Percentiles rank a stretch among this genome's conserved stretches.
phyloP scores from a whole-genome alignment of 1,139 yeast genomes.

The Yamadazyma epiphylla region DNA sequence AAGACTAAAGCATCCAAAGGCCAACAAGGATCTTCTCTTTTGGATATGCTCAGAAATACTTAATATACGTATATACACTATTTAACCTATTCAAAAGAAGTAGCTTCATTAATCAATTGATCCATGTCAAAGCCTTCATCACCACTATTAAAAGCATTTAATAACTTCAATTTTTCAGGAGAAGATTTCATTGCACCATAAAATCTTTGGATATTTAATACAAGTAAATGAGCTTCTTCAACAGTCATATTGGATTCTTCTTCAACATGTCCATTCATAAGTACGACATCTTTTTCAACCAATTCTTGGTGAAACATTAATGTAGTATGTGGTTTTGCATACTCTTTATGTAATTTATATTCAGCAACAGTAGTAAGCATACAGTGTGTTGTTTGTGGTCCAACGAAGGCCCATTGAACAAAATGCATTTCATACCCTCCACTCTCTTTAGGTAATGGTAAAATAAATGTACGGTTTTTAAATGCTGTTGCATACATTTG shows the following conservation, averaged over 20 bases:
- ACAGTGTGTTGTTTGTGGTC: slow-evolving; percentile 81
- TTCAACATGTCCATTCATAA: slow-evolving; percentile 88
- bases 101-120: slow-evolving; percentile 63
- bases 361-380: slow-evolving; percentile 91
- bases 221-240: slow-evolving; percentile 74
- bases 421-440: slow-evolving; percentile 81
- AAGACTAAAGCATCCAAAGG: not conserved
- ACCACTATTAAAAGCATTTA: slow-evolving; percentile 70
- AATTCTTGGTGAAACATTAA: slow-evolving; percentile 83
- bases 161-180: slow-evolving; percentile 50
- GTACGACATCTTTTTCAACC: slow-evolving; percentile 57
- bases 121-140: slow-evolving; percentile 62
- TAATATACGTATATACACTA: no score
- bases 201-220: slow-evolving; percentile 82
- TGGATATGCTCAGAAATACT: not conserved
- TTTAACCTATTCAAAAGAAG: slow-evolving; percentile 52
- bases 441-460: slow-evolving; percentile 60
- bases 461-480: slow-evolving; percentile 68
- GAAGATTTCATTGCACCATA: slow-evolving; percentile 64
- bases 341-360: slow-evolving; percentile 85
- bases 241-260: slow-evolving; percentile 59
- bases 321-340: slow-evolving; percentile 93
- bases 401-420: slow-evolving; percentile 91
- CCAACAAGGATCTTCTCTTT: not conserved
- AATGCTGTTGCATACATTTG: slow-evolving; percentile 65